Evolutionary conservation across 2,329 filamentous ascomycete genomes (phyloP).

Genomic region (Leptographium wingfieldii): DNA sequence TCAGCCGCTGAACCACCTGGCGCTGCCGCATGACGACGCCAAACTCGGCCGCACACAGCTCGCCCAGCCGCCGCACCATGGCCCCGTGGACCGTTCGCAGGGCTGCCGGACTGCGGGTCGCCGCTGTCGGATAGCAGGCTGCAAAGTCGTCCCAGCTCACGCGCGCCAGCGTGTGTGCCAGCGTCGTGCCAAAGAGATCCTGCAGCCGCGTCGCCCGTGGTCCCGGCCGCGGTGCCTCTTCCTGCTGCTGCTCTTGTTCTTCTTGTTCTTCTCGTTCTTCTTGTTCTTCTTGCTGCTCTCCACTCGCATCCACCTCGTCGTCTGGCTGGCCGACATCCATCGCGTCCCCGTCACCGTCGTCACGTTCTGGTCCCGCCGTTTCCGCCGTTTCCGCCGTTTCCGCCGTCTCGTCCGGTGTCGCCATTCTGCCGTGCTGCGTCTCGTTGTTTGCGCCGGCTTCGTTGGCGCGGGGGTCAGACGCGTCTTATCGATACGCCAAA

Average conservation of each 20-base stretch:
- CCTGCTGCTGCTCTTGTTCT: not conserved
- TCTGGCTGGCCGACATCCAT: not conserved
- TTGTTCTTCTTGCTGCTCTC: not conserved
- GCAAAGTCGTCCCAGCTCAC: slow-evolving; percentile 45
- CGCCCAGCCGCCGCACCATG: slow-evolving; percentile 42
- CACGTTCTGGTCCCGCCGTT: no score
- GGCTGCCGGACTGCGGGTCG: slow-evolving; percentile 33
- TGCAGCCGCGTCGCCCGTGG: slow-evolving; percentile 43
- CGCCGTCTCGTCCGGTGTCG: not conserved
- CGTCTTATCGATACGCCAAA: no score
- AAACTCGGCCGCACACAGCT: slow-evolving; percentile 47
- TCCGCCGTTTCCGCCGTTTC: no score
- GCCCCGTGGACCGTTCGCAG: slow-evolving; percentile 43
- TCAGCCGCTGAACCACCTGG: slow-evolving; percentile 42
- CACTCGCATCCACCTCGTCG: not conserved
- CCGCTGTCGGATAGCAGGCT: slow-evolving; percentile 49
- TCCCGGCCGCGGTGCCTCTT: slow-evolving; percentile 26
- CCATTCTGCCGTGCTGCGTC: not conserved
- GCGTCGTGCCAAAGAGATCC: slow-evolving; percentile 37
- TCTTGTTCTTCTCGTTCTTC: not conserved
- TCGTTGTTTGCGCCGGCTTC: not conserved
- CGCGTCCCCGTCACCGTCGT: not conserved
- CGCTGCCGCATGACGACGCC: slow-evolving; percentile 37
- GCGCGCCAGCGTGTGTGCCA: slow-evolving; percentile 40
- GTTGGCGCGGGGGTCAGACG: no score